These are phyloP conservation scores for Vitellaria paradoxa DNA, from an alignment of 179 eudicot genomes.

Conservation along the genomic window DNA sequence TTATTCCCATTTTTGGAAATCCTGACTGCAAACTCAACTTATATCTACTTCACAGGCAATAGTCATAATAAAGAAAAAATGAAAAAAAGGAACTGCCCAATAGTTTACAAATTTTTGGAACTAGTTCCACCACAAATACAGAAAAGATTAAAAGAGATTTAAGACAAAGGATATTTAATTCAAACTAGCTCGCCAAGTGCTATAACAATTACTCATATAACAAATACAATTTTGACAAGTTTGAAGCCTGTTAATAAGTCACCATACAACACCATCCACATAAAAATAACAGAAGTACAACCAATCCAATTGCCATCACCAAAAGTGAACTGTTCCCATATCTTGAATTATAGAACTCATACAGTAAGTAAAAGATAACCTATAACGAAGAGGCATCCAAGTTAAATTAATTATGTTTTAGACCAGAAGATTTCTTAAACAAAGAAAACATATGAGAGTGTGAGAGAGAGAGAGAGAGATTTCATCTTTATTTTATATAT, in stretches of 20 bases:
- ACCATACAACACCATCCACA: background rate
- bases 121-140: background rate
- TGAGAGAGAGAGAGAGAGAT: constrained; percentile 3
- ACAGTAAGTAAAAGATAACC: background rate
- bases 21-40: background rate
- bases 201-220: background rate
- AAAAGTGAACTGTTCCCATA: background rate
- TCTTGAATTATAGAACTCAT: background rate
- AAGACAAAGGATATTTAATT: background rate
- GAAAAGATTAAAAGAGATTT: background rate
- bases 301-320: background rate
- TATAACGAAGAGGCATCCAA: background rate
- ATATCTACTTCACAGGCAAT: background rate
- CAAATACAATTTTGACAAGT: background rate
- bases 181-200: background rate
- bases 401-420: background rate
- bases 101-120: background rate
- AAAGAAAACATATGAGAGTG: too few relatives aligned
- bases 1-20: background rate
- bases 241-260: background rate
- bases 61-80: too few relatives aligned
- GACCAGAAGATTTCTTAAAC: background rate
- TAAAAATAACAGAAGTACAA: background rate
- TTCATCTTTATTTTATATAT: background rate
- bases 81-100: background rate